Evolutionary conservation across 2,329 filamentous ascomycete species (phyloP), one percentile per base, ranked within the genome.

Genomic region (Alternaria arbusti): DNA sequence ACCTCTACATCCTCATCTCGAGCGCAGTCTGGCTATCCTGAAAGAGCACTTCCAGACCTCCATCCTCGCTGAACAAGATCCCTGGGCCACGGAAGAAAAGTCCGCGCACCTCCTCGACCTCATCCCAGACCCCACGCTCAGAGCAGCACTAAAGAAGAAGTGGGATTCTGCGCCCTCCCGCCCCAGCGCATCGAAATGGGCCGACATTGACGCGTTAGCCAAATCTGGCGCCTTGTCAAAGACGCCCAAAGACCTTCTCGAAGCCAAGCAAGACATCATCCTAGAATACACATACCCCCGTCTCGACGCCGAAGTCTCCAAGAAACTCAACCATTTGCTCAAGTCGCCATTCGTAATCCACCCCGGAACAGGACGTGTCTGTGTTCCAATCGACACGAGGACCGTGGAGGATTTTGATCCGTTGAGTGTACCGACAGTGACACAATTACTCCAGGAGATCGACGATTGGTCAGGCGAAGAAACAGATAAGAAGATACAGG

Each of bases 261-360:
- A 97, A 74, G 93, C 94, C 22, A 98, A 97, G 82, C 94, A 97
- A 79, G 96, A 98, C 77, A 92, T 99, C 65, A 90, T 98, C 4
- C 88, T 99, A 28, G 96, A 99, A 82, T 98, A 99, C 82, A 97
- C 96, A 7, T 99, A 99, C 80, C 96, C 96, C 4, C 91, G 96
- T 43, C 91, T 99, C 58, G 96, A 99, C 84, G 94, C 96, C 65
- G 94, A 97, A 80, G 96, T 99, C 78, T 96, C 92, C 77, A 98
- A 98, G 85, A 97, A 97, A 79, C 88, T 97, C 61, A 98, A 97
- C 83, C 96, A 99, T 86, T 88, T 99, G 86, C 89, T 99, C 72
- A 99, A 99, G 80, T 94, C 91, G 66, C 96, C 96, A 0, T 99
- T 99, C 76, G 95, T 97, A 64, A 90, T 99, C 40, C 96, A 99